Evolutionary conservation across 805 yeast species (phyloP).

Genomic region (Metschnikowia picachoensis): DNA sequence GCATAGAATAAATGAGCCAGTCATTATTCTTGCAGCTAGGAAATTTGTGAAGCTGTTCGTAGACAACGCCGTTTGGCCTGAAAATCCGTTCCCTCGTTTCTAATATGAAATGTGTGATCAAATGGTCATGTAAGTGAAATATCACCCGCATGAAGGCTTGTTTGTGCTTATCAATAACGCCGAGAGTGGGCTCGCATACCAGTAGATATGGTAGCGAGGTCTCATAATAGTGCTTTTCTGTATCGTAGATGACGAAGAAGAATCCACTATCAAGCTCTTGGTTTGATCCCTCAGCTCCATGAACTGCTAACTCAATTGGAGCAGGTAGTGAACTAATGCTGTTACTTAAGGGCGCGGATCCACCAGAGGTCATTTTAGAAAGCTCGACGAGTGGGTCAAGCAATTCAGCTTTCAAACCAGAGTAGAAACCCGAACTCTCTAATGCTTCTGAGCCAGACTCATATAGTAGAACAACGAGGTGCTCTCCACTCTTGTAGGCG

Average conservation of each 20-base stretch:
- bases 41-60: slow-evolving; percentile 41
- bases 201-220: slow-evolving; percentile 39
- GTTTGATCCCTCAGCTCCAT: slow-evolving; percentile 1
- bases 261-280: slow-evolving; percentile 31
- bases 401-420: slow-evolving; percentile 14
- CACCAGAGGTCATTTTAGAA: neutral
- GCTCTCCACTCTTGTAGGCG: slow-evolving; percentile 23
- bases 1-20: slow-evolving; percentile 41
- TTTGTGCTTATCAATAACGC: neutral
- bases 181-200: neutral
- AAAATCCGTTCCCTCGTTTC: slow-evolving; percentile 24
- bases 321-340: slow-evolving; percentile 28
- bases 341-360: slow-evolving; percentile 15
- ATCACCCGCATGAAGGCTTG: slow-evolving; percentile 2
- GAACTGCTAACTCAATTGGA: slow-evolving; percentile 20
- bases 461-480: slow-evolving; percentile 25
- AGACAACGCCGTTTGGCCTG: slow-evolving; percentile 15
- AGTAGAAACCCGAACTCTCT: slow-evolving; percentile 24
- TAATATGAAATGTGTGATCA: slow-evolving; percentile 28
- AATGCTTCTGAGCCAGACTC: slow-evolving; percentile 27
- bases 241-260: slow-evolving; percentile 35
- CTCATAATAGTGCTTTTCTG: slow-evolving; percentile 21
- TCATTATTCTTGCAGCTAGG: slow-evolving; percentile 34
- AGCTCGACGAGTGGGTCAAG: slow-evolving; percentile 26
- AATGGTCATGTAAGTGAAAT: slow-evolving; percentile 38